Base-by-base conservation (phyloP, 2,329 filamentous ascomycete genomes). In the Epichloe glyceriae region DNA sequence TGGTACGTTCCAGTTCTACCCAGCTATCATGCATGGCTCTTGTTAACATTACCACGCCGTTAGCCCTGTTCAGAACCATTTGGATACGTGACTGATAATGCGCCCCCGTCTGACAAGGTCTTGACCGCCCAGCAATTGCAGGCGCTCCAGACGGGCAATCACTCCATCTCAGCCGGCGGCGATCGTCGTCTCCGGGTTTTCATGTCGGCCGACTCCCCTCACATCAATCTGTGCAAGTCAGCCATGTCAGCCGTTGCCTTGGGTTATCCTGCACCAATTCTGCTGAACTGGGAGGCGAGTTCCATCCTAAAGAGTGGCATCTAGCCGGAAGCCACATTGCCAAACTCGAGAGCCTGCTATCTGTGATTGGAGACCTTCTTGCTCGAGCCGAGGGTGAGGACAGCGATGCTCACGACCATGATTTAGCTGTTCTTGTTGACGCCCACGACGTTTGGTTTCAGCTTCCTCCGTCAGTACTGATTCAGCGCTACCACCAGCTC, bases 391-490 rank as follows among this genome's bases (percentile, higher is more conserved):
- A 50, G 38, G 50, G 50, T 26, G 51, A 47, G 34, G 51, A 53
- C 17, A 41, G 50, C 47, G 50, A 52, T 11, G 46, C 33, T 2
- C 35, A 46, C 30, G 20, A 49, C 10, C 41, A 53, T 14, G 51
- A 53, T 7, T 52, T 70, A 1, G 61, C 62, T 1, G 55, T 70
- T 0, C 56, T 70, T n/a, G 63, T 70, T 2, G 67, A 70, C 22
- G 63, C 66, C 0, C 64, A 70, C 53, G 65, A 70, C 41, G 56
- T 66, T 38, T 69, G 67, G 67, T 70, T 70, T 41, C 67, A 70
- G 47, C 60, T 70, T 0, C 67, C 67, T 12, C 64, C 66, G 0
- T 64, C 64, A 5, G 65, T 67, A 1, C 60, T 70, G 2, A 60
- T 70, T 5, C 52, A 65, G 39, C 62, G 67, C 7, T 70, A 63